These are phyloP conservation scores for Benincasa hispida DNA, from an alignment of 306 rosid genomes.

Conservation along the genomic window DNA sequence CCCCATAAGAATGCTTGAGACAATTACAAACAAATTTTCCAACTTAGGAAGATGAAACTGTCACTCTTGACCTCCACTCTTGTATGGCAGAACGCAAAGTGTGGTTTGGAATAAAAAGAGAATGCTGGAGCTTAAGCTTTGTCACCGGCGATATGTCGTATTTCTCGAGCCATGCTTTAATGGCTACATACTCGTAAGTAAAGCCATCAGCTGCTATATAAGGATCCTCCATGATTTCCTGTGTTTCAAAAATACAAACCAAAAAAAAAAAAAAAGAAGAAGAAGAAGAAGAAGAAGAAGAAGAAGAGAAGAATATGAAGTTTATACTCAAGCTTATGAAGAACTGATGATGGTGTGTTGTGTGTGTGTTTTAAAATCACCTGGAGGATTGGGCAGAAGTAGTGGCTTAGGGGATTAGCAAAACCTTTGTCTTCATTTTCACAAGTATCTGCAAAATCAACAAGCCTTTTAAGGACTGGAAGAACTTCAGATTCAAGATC, in stretches of 20 bases:
- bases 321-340: neutral
- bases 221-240: slow-evolving; percentile 93
- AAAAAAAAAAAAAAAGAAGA: no score
- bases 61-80: slow-evolving; percentile 55
- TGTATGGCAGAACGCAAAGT: slow-evolving; percentile 73
- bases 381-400: slow-evolving; percentile 92
- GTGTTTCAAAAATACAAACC: neutral
- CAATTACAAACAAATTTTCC: neutral
- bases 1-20: neutral
- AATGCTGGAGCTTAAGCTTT: slow-evolving; percentile 43
- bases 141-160: slow-evolving; percentile 71
- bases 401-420: slow-evolving; percentile 51
- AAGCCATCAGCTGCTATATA: slow-evolving; percentile 84
- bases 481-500: slow-evolving; percentile 84
- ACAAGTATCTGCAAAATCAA: slow-evolving; percentile 38
- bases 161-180: slow-evolving; percentile 77
- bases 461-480: slow-evolving; percentile 56
- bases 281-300: no score
- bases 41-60: slow-evolving; percentile 9
- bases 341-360: no score
- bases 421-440: slow-evolving; percentile 22
- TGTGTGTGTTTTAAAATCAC: slow-evolving; percentile 20
- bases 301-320: neutral
- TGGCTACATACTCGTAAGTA: slow-evolving; percentile 70
- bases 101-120: slow-evolving; percentile 54